These are phyloP conservation scores for Ascoidea tarda DNA, from an alignment of 805 yeast genomes.

Conservation along the genomic window DNA sequence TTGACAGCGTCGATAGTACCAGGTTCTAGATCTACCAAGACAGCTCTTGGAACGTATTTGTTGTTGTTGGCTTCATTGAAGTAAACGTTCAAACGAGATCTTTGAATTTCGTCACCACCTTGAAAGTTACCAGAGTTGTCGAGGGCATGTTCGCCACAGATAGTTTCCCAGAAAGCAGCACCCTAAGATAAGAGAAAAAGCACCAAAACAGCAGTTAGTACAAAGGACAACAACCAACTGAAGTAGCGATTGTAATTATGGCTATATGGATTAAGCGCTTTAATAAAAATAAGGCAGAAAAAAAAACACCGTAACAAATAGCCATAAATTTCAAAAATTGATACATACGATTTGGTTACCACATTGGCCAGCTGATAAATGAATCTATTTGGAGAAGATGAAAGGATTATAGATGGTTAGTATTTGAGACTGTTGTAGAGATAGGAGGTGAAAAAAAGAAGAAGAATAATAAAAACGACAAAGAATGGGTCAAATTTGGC, in stretches of 20 bases:
- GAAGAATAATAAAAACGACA: neutral
- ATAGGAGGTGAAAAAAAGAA: neutral
- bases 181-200: conserved; percentile 29
- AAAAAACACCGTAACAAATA: neutral
- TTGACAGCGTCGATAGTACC: conserved; percentile 83
- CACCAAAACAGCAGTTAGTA: neutral
- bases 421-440: neutral
- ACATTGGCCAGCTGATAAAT: conserved; percentile 95
- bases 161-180: conserved; percentile 89
- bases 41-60: conserved; percentile 89
- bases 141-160: conserved; percentile 78
- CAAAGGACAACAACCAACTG: neutral
- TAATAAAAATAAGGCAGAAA: neutral
- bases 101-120: conserved; percentile 40
- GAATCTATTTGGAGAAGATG: conserved; percentile 39
- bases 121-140: conserved; percentile 64
- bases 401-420: neutral
- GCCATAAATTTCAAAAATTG: conserved; percentile 1
- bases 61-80: conserved; percentile 79
- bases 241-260: neutral
- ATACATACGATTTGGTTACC: conserved; percentile 85
- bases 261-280: neutral
- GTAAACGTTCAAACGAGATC: conserved; percentile 57
- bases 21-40: conserved; percentile 85
- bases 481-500: neutral